A percentile compares a stretch with the other conserved stretches of the same genome.
Conservation (phyloP, 2,329 filamentous ascomycete genomes). For the Clarireedia monteithiana region DNA sequence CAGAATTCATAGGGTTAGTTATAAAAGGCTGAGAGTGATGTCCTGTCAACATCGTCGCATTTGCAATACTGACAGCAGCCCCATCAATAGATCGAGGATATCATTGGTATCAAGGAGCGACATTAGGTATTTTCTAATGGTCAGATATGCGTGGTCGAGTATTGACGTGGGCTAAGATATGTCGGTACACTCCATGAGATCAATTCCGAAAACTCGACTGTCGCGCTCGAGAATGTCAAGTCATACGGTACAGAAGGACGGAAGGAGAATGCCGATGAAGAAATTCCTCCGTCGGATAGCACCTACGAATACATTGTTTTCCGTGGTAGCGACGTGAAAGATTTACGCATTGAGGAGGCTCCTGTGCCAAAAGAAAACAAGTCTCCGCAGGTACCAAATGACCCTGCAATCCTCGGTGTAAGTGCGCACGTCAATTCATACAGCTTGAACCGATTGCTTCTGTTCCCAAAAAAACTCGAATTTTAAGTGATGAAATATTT, state of each 20-base stretch:
- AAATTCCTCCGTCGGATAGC: constrained; percentile 76
- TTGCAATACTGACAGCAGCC: constrained; percentile 18
- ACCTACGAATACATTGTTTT: constrained; percentile 99
- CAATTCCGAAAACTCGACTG: constrained; percentile 93
- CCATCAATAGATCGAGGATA: constrained; percentile 67
- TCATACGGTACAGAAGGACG: constrained; percentile 94
- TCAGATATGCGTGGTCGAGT: background rate
- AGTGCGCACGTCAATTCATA: constrained; percentile 40
- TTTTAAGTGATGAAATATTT: constrained; percentile 79
- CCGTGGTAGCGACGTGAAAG: constrained; percentile 95
- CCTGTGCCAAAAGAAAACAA: constrained; percentile 67
- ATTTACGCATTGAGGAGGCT: constrained; percentile 84
- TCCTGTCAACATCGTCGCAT: constrained; percentile 1
- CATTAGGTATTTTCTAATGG: constrained; percentile 63
- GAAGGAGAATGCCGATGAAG: constrained; percentile 67
- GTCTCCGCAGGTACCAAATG: constrained; percentile 75
- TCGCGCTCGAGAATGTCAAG: constrained; percentile 91
- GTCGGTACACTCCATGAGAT: constrained; percentile 95
- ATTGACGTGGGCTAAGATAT: constrained; percentile 54
- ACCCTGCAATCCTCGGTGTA: constrained; percentile 95
- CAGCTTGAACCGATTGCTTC: constrained; percentile 2
- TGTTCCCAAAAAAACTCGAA: background rate
- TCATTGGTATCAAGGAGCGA: constrained; percentile 96
- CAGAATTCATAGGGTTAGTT: constrained; percentile 53
- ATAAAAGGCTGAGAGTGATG: constrained; percentile 13